Percentiles rank a stretch among this genome's conserved stretches.
Evolutionary conservation across 305 asterid species (phyloP).

Genomic region (Rubia occidens): DNA sequence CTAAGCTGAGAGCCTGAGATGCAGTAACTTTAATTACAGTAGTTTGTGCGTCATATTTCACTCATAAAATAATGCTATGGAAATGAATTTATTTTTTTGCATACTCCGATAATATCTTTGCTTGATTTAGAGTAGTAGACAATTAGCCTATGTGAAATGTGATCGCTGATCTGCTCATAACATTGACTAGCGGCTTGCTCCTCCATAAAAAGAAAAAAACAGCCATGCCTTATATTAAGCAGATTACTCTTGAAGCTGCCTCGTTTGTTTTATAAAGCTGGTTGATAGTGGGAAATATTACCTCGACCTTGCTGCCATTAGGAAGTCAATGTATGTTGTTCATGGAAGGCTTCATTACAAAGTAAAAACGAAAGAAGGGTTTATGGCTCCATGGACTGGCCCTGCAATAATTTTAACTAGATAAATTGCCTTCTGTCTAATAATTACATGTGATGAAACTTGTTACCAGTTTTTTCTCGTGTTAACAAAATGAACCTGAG

Average conservation of each 20-base stretch:
- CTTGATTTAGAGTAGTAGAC: neutral
- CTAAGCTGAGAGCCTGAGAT: neutral
- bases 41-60: neutral
- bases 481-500: neutral
- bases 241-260: neutral
- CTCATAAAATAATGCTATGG: neutral
- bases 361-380: neutral
- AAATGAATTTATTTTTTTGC: neutral
- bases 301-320: neutral
- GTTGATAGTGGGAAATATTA: neutral
- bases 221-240: neutral
- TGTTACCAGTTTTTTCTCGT: neutral
- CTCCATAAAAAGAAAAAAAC: neutral
- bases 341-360: neutral
- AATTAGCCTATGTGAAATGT: neutral
- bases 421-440: neutral
- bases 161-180: neutral
- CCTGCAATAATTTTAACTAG: neutral
- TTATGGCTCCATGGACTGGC: slow-evolving; percentile 3
- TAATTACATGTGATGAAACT: neutral
- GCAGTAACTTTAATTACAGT: neutral
- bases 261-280: neutral
- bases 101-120: neutral
- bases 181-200: too few species aligned
- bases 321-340: neutral